A percentile compares a stretch with the other conserved stretches of the same genome.
These are phyloP conservation scores for Pseudonectria foliicola DNA, from an alignment of 2,329 filamentous ascomycete genomes.

Conservation along the genomic window DNA sequence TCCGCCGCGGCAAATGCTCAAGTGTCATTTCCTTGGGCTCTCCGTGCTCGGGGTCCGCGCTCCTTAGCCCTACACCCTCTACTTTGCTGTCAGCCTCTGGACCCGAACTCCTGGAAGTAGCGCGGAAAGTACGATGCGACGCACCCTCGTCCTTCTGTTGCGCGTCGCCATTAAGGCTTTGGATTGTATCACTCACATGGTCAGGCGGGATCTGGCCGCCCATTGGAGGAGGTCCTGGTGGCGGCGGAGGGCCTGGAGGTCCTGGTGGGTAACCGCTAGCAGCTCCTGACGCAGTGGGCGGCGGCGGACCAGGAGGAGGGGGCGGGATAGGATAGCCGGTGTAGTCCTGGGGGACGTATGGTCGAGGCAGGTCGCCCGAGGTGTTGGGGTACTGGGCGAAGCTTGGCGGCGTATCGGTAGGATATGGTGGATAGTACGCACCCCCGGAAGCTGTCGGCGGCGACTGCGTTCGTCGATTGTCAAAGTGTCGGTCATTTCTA, in stretches of 20 bases:
- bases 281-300: conserved; percentile 12
- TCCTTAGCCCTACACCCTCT: conserved; percentile 26
- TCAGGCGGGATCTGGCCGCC: conserved; percentile 30
- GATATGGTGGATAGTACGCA: conserved; percentile 39
- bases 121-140: conserved; percentile 24
- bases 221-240: conserved; percentile 25
- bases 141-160: conserved; percentile 31
- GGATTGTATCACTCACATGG: conserved; percentile 37
- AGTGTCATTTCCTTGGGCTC: no score
- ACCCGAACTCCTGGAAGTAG: conserved; percentile 2
- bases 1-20: conserved; percentile 2
- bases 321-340: conserved; percentile 34
- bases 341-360: conserved; percentile 39
- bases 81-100: conserved; percentile 13
- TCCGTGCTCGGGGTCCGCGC: neutral
- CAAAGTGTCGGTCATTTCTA: conserved; percentile 28
- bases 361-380: conserved; percentile 29
- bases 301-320: conserved; percentile 26
- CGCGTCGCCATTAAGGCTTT: conserved; percentile 15
- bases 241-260: conserved; percentile 23
- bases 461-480: conserved; percentile 34
- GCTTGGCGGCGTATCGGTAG: conserved; percentile 23
- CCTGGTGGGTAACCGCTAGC: conserved; percentile 21
- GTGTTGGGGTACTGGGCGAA: conserved; percentile 32
- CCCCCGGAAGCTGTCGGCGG: conserved; percentile 46